Base-by-base conservation (phyloP, 2,329 filamentous ascomycete species). In the Pseudogymnoascus sp. region DNA sequence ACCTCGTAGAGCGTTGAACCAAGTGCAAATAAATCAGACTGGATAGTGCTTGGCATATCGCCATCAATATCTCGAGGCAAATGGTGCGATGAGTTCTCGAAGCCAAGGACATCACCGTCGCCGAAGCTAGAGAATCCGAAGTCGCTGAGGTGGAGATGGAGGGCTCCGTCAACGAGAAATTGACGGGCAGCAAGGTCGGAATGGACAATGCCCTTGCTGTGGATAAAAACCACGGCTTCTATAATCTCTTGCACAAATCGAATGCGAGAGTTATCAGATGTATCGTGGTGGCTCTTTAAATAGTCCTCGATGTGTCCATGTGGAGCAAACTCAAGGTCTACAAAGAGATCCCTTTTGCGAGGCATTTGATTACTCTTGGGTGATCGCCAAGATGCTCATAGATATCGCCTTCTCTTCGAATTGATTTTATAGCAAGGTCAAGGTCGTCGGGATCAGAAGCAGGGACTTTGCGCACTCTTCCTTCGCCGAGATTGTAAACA, bases 1-100 rank as follows among this genome's bases (percentile, higher is more conserved):
- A 77, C 74, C 60, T 66, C 65, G 63, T 12, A 35, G 33, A 35
- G 65, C 53, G 66, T 66, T 35, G 66, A 67, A 44, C 66, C 66
- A 62, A 66, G 63, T 63, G 65, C 66, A 60, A 66, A 66, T 47
- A 67, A 62, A 61, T 67, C 66, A 60, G 66, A 66, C 47, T 61
- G 44, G 60, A 67, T 31, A 42, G 66, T 63, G 63, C 62, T 67
- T 62, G 63, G 64, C 37, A 59, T 47, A 50, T 63, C 59, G 59
- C 42, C 37, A 61, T 66, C 33, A 35, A 35, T 12, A 35, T 35
- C 60, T 60, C 65, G 62, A 56, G 66, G 66, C 38, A 67, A 59
- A 61, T 59, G 62, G 62, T 67, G 63, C 53, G 63, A 44, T 42
- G 63, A 53, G 28, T 65, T 65, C 60, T 67, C 65, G 37, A 42